A percentile compares a stretch with the other conserved stretches of the same genome.
These are phyloP conservation scores for Aureobasidium sp. DNA, from an alignment of 2,329 filamentous ascomycete species.

Conservation along the genomic window DNA sequence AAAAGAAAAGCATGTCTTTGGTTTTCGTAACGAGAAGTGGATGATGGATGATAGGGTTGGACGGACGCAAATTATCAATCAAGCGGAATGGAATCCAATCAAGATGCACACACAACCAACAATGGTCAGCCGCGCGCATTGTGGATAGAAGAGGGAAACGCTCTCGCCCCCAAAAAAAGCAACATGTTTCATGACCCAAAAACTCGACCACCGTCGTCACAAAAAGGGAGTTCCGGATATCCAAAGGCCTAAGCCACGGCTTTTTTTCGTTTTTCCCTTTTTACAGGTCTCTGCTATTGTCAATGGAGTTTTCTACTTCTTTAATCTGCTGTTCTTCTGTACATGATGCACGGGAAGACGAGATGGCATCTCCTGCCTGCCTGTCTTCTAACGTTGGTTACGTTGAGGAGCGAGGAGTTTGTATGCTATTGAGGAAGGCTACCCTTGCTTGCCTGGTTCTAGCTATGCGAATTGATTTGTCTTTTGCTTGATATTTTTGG, in stretches of 20 bases:
- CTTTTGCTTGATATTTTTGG: conserved; percentile 3
- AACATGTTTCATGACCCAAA: conserved; percentile 20
- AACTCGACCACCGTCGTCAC: conserved; percentile 14
- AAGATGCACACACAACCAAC: conserved; percentile 14
- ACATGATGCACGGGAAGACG: conserved; percentile 22
- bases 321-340: conserved; percentile 17
- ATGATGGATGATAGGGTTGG: conserved; percentile 11
- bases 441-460: conserved; percentile 32
- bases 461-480: conserved; percentile 16
- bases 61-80: conserved; percentile 18
- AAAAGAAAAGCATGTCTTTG: conserved; percentile 16
- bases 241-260: conserved; percentile 15
- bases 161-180: conserved; percentile 17
- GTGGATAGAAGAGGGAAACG: conserved; percentile 24
- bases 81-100: conserved; percentile 17
- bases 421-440: conserved; percentile 40
- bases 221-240: conserved; percentile 23
- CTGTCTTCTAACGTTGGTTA: conserved; percentile 17
- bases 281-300: conserved; percentile 15
- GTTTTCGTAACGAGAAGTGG: conserved; percentile 15
- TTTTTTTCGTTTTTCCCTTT: conserved; percentile 9
- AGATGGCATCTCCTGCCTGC: conserved; percentile 25
- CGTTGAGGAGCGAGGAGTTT: conserved; percentile 20
- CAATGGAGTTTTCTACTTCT: conserved; percentile 18
- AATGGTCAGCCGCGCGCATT: conserved; percentile 16